phyloP scores from a whole-genome alignment of 495 filamentous ascomycete species.

The Aspergillus carlsbadensis region DNA sequence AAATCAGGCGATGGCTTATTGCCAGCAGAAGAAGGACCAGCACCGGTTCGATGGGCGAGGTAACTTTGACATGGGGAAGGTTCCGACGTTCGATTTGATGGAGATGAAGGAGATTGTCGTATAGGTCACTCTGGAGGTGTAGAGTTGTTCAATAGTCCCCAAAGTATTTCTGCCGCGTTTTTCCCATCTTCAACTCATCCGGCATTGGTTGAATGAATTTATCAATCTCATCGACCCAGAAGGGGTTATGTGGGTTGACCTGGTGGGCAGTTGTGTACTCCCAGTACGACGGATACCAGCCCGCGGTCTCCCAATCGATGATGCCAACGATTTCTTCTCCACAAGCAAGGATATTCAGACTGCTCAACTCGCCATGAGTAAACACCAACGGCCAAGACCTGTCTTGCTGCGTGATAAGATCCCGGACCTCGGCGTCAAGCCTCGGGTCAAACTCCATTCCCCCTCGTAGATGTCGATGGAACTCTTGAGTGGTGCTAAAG shows the following conservation, averaged over 20 bases:
- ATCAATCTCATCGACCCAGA: constrained; percentile 49
- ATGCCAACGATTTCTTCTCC: constrained; percentile 45
- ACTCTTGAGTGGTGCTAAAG: constrained; percentile 40
- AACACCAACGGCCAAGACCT: constrained; percentile 34
- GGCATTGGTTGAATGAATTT: constrained; percentile 48
- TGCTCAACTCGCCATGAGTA: constrained; percentile 45
- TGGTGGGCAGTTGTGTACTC: constrained; percentile 51
- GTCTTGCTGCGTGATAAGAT: constrained; percentile 37
- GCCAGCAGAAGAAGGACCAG: constrained; percentile 33
- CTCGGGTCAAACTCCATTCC: constrained; percentile 35
- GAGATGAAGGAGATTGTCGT: constrained; percentile 29
- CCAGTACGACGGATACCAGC: constrained; percentile 52
- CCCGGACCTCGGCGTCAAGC: constrained; percentile 30
- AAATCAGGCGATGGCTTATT: constrained; percentile 33
- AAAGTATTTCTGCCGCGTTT: constrained; percentile 40
- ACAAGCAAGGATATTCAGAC: constrained; percentile 40
- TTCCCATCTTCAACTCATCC: constrained; percentile 49
- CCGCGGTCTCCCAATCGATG: constrained; percentile 34
- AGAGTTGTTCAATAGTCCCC: constrained; percentile 27
- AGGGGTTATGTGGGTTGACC: constrained; percentile 48
- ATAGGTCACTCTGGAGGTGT: not conserved
- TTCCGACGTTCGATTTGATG: constrained; percentile 38
- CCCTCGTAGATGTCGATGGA: constrained; percentile 42
- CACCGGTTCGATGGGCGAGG: constrained; percentile 33
- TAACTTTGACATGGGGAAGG: constrained; percentile 23